Conservation (phyloP, 371 early-diverging fungal genomes). For the Enterocytospora artemiae region DNA sequence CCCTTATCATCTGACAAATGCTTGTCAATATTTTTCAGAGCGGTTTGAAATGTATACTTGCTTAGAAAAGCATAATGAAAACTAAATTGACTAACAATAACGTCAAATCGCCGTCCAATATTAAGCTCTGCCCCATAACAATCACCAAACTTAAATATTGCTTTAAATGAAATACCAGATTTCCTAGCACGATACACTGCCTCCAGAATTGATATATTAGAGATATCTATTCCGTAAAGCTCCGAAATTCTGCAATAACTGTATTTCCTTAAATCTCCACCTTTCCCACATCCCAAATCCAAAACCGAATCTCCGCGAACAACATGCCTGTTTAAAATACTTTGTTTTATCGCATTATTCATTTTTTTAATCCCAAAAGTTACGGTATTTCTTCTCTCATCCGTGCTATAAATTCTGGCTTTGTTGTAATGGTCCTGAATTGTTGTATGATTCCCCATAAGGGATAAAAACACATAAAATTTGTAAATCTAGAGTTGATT, state of each 20-base stretch:
- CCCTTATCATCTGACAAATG: conserved; percentile 70
- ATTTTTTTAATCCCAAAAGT: conserved; percentile 49
- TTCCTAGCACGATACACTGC: conserved; percentile 65
- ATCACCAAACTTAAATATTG: conserved; percentile 68
- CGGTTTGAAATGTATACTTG: conserved; percentile 67
- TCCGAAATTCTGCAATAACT: conserved; percentile 58
- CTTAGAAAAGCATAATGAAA: conserved; percentile 88
- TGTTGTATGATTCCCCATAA: conserved; percentile 27
- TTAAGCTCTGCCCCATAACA: conserved; percentile 61
- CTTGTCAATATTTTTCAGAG: conserved; percentile 69
- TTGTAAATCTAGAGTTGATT: no score
- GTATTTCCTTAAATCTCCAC: conserved; percentile 88
- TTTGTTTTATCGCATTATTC: conserved; percentile 57
- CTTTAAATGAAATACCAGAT: conserved; percentile 52
- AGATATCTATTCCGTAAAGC: conserved; percentile 67
- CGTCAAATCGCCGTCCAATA: conserved; percentile 62
- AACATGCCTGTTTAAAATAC: conserved; percentile 44
- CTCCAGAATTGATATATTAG: conserved; percentile 75
- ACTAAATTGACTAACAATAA: conserved; percentile 84
- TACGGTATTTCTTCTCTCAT: conserved; percentile 49
- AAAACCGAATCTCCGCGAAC: conserved; percentile 57
- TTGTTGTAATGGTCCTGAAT: conserved; percentile 81
- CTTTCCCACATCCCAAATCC: conserved; percentile 93
- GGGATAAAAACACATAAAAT: no score
- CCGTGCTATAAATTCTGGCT: conserved; percentile 66